These are phyloP conservation scores for Magnaporthiopsis incrustans DNA, from an alignment of 2,329 filamentous ascomycete genomes.

Conservation along the genomic window DNA sequence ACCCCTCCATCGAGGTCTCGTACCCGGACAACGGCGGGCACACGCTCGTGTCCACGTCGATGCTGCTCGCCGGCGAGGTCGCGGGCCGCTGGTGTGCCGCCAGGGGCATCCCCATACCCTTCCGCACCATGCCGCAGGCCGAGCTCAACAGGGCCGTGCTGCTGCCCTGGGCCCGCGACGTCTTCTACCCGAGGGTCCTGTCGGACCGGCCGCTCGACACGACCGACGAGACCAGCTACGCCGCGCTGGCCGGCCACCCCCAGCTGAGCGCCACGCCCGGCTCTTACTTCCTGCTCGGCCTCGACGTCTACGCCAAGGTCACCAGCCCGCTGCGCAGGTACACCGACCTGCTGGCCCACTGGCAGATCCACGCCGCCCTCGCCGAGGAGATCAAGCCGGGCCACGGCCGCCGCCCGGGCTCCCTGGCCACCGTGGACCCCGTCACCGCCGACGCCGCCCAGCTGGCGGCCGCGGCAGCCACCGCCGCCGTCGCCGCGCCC, in stretches of 20 bases:
- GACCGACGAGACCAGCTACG: constrained; percentile 20
- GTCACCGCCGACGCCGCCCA: neutral
- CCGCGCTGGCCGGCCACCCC: constrained; percentile 38
- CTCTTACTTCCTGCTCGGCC: constrained; percentile 49
- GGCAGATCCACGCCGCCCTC: constrained; percentile 56
- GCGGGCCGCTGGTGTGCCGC: constrained; percentile 53
- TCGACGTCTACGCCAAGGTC: constrained; percentile 53
- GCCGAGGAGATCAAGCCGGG: constrained; percentile 29
- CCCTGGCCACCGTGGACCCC: constrained; percentile 26
- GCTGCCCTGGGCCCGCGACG: constrained; percentile 26
- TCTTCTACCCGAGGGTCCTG: constrained; percentile 30
- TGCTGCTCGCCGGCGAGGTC: constrained; percentile 55
- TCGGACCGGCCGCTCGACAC: constrained; percentile 22
- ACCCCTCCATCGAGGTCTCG: constrained; percentile 41
- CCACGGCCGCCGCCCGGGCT: constrained; percentile 19
- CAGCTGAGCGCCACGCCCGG: constrained; percentile 44
- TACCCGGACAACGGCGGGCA: constrained; percentile 22
- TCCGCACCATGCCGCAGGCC: constrained; percentile 40
- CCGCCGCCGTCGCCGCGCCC: neutral
- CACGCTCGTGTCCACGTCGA: constrained; percentile 38
- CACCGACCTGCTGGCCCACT: constrained; percentile 55
- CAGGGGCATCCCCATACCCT: constrained; percentile 51
- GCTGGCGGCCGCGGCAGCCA: no score
- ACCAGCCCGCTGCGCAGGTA: constrained; percentile 61
- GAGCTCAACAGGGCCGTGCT: constrained; percentile 28